Evolutionary conservation across 169 alveolate species (phyloP).

Genomic region (Eimeria necatrix): DNA sequence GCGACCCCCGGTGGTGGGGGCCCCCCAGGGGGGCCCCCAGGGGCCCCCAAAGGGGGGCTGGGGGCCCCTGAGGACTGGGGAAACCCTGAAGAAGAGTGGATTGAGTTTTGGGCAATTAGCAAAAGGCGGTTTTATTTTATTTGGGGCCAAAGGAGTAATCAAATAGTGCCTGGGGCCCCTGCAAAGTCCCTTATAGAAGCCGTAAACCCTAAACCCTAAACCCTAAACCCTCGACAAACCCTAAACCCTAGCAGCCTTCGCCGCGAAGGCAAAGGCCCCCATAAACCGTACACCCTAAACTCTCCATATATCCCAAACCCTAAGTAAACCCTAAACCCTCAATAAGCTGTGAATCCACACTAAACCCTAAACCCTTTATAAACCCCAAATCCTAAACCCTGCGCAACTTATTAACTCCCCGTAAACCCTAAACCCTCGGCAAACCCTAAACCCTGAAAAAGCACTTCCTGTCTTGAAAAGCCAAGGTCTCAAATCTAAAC

Average conservation of each 20-base stretch:
- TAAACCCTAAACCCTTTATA: too few relatives aligned
- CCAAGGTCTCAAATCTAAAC: too few relatives aligned
- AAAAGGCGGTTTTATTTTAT: background rate
- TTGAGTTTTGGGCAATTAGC: background rate
- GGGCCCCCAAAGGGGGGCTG: constrained; percentile 7
- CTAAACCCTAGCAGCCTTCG: background rate
- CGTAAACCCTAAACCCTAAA: constrained; percentile 24
- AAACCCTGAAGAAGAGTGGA: background rate
- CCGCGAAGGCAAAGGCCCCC: background rate
- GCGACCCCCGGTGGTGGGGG: background rate
- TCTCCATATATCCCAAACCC: background rate
- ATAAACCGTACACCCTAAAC: background rate
- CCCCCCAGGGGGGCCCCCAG: background rate
- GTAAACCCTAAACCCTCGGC: too few relatives aligned
- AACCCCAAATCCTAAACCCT: too few relatives aligned
- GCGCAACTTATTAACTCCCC: too few relatives aligned
- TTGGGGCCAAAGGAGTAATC: background rate
- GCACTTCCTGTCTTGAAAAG: too few relatives aligned
- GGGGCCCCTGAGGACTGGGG: background rate
- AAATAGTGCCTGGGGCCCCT: background rate
- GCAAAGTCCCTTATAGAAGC: background rate
- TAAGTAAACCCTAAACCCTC: too few relatives aligned
- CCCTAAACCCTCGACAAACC: background rate
- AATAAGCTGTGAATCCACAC: too few relatives aligned
- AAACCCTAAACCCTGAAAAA: too few relatives aligned